These are phyloP conservation scores for Marasmius tenuissimus DNA, from an alignment of 1,284 basidiomycete genomes.

Conservation along the genomic window DNA sequence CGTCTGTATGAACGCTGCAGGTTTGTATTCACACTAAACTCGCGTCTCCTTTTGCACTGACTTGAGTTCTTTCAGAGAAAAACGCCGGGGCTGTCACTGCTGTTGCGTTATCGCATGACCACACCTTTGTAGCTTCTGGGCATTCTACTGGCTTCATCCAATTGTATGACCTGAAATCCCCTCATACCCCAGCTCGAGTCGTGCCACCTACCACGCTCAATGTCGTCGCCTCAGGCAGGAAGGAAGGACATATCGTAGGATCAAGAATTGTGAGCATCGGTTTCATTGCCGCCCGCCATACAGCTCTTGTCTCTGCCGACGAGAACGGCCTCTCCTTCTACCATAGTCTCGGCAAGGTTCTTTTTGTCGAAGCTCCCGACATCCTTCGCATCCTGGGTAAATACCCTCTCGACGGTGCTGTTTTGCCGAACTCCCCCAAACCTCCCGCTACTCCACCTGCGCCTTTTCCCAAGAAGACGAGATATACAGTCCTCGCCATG, in stretches of 20 bases:
- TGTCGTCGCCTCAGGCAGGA: constrained; percentile 76
- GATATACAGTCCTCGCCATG: constrained; percentile 75
- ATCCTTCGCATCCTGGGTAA: constrained; percentile 92
- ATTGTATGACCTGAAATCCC: constrained; percentile 81
- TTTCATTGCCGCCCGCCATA: constrained; percentile 94
- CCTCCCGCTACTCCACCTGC: constrained; percentile 14
- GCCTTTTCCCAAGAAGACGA: constrained; percentile 39
- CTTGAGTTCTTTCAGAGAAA: constrained; percentile 41
- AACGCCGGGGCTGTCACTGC: constrained; percentile 84
- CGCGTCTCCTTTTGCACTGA: constrained; percentile 9
- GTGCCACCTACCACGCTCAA: constrained; percentile 72
- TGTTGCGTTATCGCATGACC: constrained; percentile 89
- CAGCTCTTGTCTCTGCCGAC: constrained; percentile 91
- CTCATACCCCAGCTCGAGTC: constrained; percentile 64
- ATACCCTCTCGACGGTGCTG: constrained; percentile 65
- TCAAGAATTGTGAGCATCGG: constrained; percentile 85
- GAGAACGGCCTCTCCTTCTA: constrained; percentile 93
- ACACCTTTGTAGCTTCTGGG: constrained; percentile 90
- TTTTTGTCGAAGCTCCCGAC: constrained; percentile 95
- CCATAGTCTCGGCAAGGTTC: constrained; percentile 91
- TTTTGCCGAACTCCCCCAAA: background rate
- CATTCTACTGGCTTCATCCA: constrained; percentile 86
- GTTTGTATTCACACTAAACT: constrained; percentile 48
- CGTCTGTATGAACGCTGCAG: constrained; percentile 69
- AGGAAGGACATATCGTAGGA: constrained; percentile 91